A percentile compares a stretch with the other conserved stretches of the same genome.
Evolutionary conservation across 306 rosid genomes (phyloP).

Genomic region (Vigna angularis): DNA sequence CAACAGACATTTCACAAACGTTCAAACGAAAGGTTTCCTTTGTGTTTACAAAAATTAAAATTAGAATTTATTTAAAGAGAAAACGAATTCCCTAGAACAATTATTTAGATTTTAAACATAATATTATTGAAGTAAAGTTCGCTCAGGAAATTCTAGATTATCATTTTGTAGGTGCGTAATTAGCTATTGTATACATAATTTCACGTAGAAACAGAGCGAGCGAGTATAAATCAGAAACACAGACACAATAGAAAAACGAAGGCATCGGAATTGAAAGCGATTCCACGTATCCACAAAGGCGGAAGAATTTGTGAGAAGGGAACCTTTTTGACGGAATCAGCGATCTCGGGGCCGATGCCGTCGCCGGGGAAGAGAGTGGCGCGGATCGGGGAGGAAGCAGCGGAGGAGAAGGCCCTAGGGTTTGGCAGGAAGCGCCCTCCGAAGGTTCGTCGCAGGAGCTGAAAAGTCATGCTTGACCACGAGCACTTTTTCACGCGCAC

Average conservation of each 20-base stretch:
- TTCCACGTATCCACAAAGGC: not conserved
- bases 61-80: not conserved
- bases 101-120: not conserved
- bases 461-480: conserved; percentile 68
- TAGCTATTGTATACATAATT: not conserved
- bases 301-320: not conserved
- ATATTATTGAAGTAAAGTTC: not conserved
- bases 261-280: not conserved
- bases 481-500: conserved; percentile 25
- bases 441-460: conserved; percentile 69
- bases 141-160: not conserved
- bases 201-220: not conserved
- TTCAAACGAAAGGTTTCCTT: not conserved
- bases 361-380: conserved; percentile 99
- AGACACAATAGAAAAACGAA: not conserved
- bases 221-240: not conserved
- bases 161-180: not conserved
- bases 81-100: conserved; percentile 10
- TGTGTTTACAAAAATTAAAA: not conserved
- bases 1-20: not conserved
- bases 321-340: conserved; percentile 95
- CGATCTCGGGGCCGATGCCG: conserved; percentile 97
- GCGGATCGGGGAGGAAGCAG: conserved; percentile 63
- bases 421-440: conserved; percentile 63
- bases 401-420: conserved; percentile 71